Evolutionary conservation across 345 rosid species (phyloP), one percentile per base, ranked within the genome.

Genomic region (Arabis hirsuta): DNA sequence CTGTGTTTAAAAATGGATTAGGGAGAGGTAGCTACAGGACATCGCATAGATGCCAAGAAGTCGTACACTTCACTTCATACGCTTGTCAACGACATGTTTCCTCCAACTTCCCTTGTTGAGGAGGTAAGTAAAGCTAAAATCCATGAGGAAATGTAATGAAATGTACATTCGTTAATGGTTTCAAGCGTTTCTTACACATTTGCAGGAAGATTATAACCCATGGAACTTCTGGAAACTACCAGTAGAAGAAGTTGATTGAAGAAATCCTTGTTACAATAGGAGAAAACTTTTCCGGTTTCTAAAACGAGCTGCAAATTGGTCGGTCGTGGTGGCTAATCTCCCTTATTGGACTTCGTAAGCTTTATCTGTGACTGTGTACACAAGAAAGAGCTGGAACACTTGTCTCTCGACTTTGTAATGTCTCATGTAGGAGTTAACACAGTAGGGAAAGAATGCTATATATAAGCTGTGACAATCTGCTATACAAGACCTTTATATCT

Each of bases 21-120:
- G 98, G 98, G 98, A 9, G 96, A 92, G 77, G 98, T 92, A 53
- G 98, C 96, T 59, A 90, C 78, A 56, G 88, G 96, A 69, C 96
- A 88, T 69, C 83, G 89, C 32, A 75, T 83, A 19, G 91, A 90
- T 58, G 88, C 56, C 57, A 90, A 77, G 67, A 90, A 79, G 71
- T 92, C 98, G 2, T 92, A 92, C 79, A 88, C 96, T 46, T 88
- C 92, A 20, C 83, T 92, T 42, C 98, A 92, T 79, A 88, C 91
- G 3, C 96, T 92, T 26, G 98, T 87, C 34, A 82, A 92, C 27
- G 98, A 90, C 84, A 92, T 92, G 92, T 92, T 92, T 45, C 92
- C 98, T 9, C 92, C 98, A 19, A 88, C 95, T 39, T 85, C 88
- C 3, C 75, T 84, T 69, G 83, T 80, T 44, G 98, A 90, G 80